Conservation (phyloP, 352 stramenopile genomes). For the Phytophthora citricola region DNA sequence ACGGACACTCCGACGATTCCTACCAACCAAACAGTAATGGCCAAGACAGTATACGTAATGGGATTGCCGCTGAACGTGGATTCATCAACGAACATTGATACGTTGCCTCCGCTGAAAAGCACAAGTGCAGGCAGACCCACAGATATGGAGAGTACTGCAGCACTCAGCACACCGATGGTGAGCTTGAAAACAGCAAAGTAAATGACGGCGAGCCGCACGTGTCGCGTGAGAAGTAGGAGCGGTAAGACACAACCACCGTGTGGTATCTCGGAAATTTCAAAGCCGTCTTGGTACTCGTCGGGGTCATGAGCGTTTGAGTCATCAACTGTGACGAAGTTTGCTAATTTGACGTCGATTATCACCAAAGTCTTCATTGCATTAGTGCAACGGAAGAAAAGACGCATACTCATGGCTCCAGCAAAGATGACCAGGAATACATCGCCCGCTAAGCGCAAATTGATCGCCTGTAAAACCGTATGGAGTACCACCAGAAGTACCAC, state of each 20-base stretch:
- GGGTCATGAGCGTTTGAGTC: not conserved
- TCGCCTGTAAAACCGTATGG: not conserved
- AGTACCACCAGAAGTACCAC: not conserved
- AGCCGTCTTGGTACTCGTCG: not conserved
- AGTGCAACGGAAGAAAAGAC: not conserved
- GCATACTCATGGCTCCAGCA: no score
- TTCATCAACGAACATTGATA: not conserved
- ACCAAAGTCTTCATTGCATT: not conserved
- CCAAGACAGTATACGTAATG: not conserved
- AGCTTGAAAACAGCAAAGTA: not conserved
- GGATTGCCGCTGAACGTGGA: not conserved
- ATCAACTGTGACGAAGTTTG: not conserved
- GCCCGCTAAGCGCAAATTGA: no score
- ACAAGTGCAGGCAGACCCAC: constrained; percentile 35
- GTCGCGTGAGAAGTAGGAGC: not conserved
- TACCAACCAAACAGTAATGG: not conserved
- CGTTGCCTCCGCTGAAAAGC: constrained; percentile 10
- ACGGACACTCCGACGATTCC: not conserved
- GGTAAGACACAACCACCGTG: no score
- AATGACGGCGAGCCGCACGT: not conserved
- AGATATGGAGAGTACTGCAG: not conserved
- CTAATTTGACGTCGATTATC: not conserved
- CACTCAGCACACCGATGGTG: not conserved
- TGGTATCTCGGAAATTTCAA: not conserved
- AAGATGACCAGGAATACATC: no score